A percentile compares a stretch with the other conserved stretches of the same genome.
Conservation (phyloP, 2,329 filamentous ascomycete species). For the Sporothrix pseudoabietina region DNA sequence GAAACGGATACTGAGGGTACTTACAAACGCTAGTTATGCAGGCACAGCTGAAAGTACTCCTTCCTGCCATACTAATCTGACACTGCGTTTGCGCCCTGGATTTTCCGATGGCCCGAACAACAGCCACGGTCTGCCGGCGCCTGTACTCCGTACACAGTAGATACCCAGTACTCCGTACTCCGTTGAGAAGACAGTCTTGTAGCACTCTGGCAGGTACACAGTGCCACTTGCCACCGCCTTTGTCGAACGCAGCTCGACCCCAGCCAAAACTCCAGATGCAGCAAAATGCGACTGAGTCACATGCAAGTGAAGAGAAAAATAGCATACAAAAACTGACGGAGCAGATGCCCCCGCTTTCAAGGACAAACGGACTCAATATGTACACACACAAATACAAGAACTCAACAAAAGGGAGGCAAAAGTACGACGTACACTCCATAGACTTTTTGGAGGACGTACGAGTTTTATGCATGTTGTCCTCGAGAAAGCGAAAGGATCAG, state of each 20-base stretch:
- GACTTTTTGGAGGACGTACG: background rate
- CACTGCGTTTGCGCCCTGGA: slow-evolving; percentile 14
- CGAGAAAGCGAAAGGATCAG: background rate
- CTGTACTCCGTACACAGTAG: background rate
- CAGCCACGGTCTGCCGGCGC: slow-evolving; percentile 26
- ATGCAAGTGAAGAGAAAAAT: background rate
- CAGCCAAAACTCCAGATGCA: background rate
- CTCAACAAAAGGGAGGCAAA: background rate
- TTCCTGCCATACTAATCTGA: background rate
- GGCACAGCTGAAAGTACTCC: background rate
- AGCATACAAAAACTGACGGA: background rate
- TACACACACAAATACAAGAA: background rate
- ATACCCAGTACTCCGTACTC: no score
- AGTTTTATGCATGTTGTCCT: background rate
- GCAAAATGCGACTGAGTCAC: slow-evolving; percentile 5
- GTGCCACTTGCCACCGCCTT: slow-evolving; percentile 11
- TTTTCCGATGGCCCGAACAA: slow-evolving; percentile 33
- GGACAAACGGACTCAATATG: background rate
- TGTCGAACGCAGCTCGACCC: background rate
- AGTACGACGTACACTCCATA: background rate
- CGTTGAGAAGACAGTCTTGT: slow-evolving; percentile 8
- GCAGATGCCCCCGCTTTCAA: slow-evolving; percentile 18
- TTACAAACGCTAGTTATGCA: background rate
- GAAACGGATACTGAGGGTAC: slow-evolving; percentile 17
- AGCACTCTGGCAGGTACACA: slow-evolving; percentile 14